Conservation (phyloP, 495 filamentous ascomycete genomes). For the Neurospora sp. region DNA sequence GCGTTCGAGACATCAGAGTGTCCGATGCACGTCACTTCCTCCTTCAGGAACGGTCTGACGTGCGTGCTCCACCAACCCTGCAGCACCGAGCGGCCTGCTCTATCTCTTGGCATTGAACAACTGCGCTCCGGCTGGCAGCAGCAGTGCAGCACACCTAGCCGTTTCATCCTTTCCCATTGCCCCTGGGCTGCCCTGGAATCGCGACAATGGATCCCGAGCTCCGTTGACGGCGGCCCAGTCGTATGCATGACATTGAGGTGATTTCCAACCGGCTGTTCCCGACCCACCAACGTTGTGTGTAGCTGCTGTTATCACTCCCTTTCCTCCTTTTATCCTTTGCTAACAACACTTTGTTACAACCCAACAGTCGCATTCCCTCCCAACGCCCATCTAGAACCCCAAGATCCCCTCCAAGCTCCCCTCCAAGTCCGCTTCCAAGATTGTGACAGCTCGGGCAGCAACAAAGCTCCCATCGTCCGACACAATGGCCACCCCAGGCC, state of each 20-base stretch:
- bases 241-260: not conserved
- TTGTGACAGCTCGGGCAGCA: not conserved
- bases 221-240: not conserved
- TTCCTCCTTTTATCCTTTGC: not conserved
- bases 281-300: not conserved
- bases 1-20: not conserved
- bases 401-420: not conserved
- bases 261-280: not conserved
- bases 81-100: not conserved
- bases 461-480: not conserved
- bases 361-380: not conserved
- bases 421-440: not conserved
- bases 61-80: not conserved
- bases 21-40: not conserved
- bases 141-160: not conserved
- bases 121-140: not conserved
- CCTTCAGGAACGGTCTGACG: not conserved
- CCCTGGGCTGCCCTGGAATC: not conserved
- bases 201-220: not conserved
- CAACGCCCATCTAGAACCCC: not conserved
- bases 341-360: not conserved
- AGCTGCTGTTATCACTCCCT: not conserved
- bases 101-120: not conserved
- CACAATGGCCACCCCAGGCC: conserved; percentile 50
- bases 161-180: not conserved